Conservation (phyloP, 768 basidiomycete species). For the Dacryopinax spathularia region DNA sequence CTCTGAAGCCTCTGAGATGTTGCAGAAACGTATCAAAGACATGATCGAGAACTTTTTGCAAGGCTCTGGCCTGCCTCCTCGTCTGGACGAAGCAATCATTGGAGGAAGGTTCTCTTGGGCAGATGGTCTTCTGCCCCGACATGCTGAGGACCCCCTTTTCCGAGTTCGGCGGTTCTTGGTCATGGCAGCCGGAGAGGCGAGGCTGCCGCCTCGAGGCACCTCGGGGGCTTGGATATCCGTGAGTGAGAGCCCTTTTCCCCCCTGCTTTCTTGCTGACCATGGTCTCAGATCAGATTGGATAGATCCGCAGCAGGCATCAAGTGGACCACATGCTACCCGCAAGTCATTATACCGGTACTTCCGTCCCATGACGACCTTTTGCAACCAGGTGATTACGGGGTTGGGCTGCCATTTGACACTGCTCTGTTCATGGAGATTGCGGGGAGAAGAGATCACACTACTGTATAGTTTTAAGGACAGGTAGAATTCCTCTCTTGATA, state of each 20-base stretch:
- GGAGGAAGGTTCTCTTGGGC: no score
- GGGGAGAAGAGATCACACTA: not conserved
- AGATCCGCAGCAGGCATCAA: not conserved
- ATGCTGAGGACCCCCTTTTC: no score
- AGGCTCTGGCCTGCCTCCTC: no score
- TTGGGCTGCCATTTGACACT: not conserved
- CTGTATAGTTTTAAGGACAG: no score
- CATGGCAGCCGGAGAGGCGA: no score
- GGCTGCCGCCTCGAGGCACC: no score
- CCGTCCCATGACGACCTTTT: not conserved
- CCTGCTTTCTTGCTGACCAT: not conserved
- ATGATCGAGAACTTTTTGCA: not conserved
- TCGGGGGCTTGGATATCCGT: no score
- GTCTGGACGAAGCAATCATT: no score
- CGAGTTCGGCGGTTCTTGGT: no score
- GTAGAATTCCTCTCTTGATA: no score
- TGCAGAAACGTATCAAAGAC: not conserved
- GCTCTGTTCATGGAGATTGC: not conserved
- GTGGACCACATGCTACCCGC: not conserved
- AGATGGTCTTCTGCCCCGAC: no score
- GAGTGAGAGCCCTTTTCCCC: no score
- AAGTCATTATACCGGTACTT: not conserved
- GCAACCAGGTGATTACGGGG: not conserved
- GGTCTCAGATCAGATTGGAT: not conserved
- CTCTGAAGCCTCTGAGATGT: not conserved